Evolutionary conservation across 2,329 filamentous ascomycete genomes (phyloP), one percentile per base, ranked within the genome.

Genomic region (Sporothrix sp.): DNA sequence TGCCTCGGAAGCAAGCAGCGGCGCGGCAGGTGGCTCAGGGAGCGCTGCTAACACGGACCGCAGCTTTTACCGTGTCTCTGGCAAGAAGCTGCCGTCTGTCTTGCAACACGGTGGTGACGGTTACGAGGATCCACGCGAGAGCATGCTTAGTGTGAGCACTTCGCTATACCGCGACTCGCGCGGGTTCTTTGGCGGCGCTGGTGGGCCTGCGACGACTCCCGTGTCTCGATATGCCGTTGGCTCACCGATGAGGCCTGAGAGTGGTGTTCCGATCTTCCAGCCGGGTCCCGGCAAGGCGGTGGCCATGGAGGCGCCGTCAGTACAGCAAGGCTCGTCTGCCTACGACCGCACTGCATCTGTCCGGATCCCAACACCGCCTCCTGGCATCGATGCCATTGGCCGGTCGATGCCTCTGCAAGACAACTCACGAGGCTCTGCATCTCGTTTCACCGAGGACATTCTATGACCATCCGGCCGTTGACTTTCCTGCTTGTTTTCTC

Each of bases 11-110:
- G 44, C 38, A 14, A 45, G 37, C 4, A 45, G 25, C 14, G 18
- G 43, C 14, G n/a, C 21, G 73, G 78, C 21, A 8, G 32, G 28
- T 74, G 78, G 47, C 25, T 48, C 48, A 27, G 43, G 44, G 8
- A 40, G 45, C 8, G 14, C 7, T 9, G 50, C 40, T 5, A 23
- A 30, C 13, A 47, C 53, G 2, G 79, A 84, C 59, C 68, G 71
- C 54, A 77, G 79, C 1, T 85, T 85, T 61, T 76, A 82, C 55
- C 76, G 79, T 27, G 75, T 85, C 2, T 81, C 81, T 6, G 81
- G 81, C 54, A 74, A 74, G 59, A 84, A 84, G 59, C 62, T 85
- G 51, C 76, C 78, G 3, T 79, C 81, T 2, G 80, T 84, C 9
- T 65, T 84, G 33, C 71, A 78, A 52, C 71, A 70, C 42, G 80